These are phyloP conservation scores for Alnus glutinosa DNA, from an alignment of 306 rosid genomes.

Conservation along the genomic window DNA sequence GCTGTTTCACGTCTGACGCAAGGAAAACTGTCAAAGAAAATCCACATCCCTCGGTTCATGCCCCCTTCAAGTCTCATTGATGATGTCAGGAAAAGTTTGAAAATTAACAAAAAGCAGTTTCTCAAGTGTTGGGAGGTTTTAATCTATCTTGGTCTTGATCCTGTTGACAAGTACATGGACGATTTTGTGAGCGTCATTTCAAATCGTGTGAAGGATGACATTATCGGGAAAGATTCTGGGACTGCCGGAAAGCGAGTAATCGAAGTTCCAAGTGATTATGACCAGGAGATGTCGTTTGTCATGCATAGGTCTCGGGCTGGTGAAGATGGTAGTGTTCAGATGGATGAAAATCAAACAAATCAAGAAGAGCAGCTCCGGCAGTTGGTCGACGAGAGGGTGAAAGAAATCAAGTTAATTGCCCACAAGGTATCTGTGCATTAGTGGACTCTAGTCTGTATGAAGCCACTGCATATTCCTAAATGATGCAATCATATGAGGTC, in stretches of 20 bases:
- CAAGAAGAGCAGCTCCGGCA: conserved; percentile 79
- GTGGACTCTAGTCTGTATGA: neutral
- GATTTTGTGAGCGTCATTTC: conserved; percentile 65
- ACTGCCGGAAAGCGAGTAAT: conserved; percentile 65
- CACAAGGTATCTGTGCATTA: conserved; percentile 51
- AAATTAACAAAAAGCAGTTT: conserved; percentile 83
- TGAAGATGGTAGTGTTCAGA: conserved; percentile 46
- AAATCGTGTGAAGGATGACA: conserved; percentile 69
- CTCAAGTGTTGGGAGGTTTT: conserved; percentile 92
- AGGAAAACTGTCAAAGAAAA: conserved; percentile 75
- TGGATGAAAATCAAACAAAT: conserved; percentile 56
- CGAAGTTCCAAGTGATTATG: conserved; percentile 53
- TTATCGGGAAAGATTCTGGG: conserved; percentile 75
- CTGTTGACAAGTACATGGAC: conserved; percentile 58
- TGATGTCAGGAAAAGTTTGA: conserved; percentile 62
- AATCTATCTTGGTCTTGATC: conserved; percentile 66
- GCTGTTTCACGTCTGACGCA: conserved; percentile 62
- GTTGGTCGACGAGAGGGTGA: conserved; percentile 68
- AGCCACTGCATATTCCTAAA: neutral
- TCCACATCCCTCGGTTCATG: conserved; percentile 48
- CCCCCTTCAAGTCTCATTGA: conserved; percentile 59
- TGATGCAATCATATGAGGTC: conserved; percentile 12
- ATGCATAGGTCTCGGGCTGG: conserved; percentile 55
- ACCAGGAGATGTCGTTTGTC: conserved; percentile 69
- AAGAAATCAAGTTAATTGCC: conserved; percentile 67